phyloP scores from a whole-genome alignment of 176 grass and related monocot species.

The Tillandsia leiboldiana region DNA sequence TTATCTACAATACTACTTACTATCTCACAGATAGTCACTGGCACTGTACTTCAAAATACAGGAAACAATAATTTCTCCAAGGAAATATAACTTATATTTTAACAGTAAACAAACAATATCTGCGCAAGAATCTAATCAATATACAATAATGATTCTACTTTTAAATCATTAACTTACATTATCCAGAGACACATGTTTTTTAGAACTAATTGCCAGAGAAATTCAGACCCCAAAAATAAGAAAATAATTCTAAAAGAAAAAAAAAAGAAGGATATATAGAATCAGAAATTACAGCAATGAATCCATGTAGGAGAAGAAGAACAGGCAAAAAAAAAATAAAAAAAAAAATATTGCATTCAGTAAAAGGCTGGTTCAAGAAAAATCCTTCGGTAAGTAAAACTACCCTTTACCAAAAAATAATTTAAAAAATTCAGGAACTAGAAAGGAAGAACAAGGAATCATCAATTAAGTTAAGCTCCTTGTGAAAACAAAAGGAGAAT shows the following conservation, averaged over 20 bases:
- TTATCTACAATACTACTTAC: too few species aligned
- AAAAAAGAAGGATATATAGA: not conserved
- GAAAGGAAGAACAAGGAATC: too few species aligned
- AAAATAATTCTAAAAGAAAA: not conserved
- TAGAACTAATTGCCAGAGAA: not conserved
- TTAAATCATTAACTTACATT: not conserved
- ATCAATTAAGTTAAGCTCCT: too few species aligned
- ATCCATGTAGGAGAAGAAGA: not conserved
- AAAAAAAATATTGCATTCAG: not conserved
- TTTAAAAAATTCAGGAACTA: too few species aligned
- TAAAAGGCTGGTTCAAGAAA: not conserved
- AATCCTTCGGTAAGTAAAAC: not conserved
- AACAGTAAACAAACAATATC: not conserved
- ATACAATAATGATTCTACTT: not conserved
- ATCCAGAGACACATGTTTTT: not conserved
- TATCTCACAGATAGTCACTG: too few species aligned
- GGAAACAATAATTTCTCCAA: not conserved
- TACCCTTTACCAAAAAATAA: not conserved
- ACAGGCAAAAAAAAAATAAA: not conserved
- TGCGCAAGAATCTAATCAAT: not conserved
- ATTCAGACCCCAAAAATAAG: not conserved
- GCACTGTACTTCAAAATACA: not conserved
- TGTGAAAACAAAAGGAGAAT: too few species aligned
- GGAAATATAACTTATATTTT: not conserved
- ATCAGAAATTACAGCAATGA: not conserved